phyloP scores from a whole-genome alignment of 2,329 filamentous ascomycete genomes.

The Aspergillus vadensis region DNA sequence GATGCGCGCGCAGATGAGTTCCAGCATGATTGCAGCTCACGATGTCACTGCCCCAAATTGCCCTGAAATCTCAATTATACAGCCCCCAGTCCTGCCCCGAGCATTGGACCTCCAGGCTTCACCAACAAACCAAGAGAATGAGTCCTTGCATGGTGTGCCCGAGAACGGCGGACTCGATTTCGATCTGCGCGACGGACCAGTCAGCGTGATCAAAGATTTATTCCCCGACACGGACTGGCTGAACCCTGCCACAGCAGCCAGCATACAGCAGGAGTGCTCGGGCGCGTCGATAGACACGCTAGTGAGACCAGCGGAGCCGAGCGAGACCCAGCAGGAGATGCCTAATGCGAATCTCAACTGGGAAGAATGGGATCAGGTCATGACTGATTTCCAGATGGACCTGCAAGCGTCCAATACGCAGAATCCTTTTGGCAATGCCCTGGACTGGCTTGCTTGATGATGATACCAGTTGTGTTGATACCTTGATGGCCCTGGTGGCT shows the following conservation, averaged over 20 bases:
- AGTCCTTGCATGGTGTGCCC: slow-evolving; percentile 3
- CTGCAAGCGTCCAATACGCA: slow-evolving; percentile 29
- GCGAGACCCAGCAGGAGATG: slow-evolving; percentile 16
- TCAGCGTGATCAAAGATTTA: slow-evolving; percentile 28
- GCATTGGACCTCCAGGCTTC: slow-evolving; percentile 19
- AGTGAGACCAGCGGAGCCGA: slow-evolving; percentile 11
- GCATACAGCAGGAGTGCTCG: slow-evolving; percentile 12
- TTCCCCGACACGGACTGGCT: slow-evolving; percentile 33
- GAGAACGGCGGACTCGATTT: slow-evolving; percentile 21
- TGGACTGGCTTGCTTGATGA: slow-evolving; percentile 34
- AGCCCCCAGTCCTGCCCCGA: slow-evolving; percentile 23
- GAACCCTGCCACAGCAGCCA: slow-evolving; percentile 14
- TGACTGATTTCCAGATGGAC: slow-evolving; percentile 43
- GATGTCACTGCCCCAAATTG: slow-evolving; percentile 5
- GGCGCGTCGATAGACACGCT: slow-evolving; percentile 16
- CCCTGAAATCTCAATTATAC: slow-evolving; percentile 9
- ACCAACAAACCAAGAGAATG: slow-evolving; percentile 10
- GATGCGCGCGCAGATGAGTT: slow-evolving; percentile 24
- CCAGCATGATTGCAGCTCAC: slow-evolving; percentile 11
- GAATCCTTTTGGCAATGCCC: slow-evolving; percentile 25
- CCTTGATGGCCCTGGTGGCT: neutral
- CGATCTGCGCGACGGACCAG: slow-evolving; percentile 29
- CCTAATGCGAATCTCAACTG: slow-evolving; percentile 29
- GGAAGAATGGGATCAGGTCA: slow-evolving; percentile 42
- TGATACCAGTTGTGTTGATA: neutral